Evolutionary conservation across 345 rosid species (phyloP).

Genomic region (Crucihimalaya himalaica): DNA sequence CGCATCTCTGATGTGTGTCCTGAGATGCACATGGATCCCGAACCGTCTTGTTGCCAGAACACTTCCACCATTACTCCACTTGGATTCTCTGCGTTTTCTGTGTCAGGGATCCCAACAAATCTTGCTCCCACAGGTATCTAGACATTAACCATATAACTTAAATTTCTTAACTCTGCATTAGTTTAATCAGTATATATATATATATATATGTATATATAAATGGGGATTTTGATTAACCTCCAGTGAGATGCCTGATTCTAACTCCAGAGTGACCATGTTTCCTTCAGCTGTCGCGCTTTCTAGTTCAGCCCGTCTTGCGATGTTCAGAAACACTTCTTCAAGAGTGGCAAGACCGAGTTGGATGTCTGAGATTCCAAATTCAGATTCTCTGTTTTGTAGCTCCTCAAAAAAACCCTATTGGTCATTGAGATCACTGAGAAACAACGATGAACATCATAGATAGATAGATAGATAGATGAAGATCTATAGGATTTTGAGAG

Average conservation of each 20-base stretch:
- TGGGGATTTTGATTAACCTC: slow-evolving; percentile 43
- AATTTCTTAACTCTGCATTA: background rate
- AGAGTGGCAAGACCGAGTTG: slow-evolving; percentile 90
- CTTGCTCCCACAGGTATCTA: slow-evolving; percentile 86
- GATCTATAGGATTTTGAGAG: background rate
- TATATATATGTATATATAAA: background rate
- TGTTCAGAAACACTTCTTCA: slow-evolving; percentile 90
- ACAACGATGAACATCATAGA: background rate
- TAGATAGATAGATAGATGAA: background rate
- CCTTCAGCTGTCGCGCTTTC: slow-evolving; percentile 82
- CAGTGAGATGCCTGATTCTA: slow-evolving; percentile 61
- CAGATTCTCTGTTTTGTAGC: slow-evolving; percentile 61
- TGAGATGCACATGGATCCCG: slow-evolving; percentile 75
- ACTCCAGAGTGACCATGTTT: slow-evolving; percentile 55
- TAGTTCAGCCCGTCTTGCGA: slow-evolving; percentile 82
- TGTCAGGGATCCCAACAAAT: slow-evolving; percentile 73
- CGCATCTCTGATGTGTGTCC: slow-evolving; percentile 66
- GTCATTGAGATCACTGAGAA: background rate
- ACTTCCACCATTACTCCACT: slow-evolving; percentile 87
- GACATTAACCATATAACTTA: background rate
- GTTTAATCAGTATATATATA: background rate
- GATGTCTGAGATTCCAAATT: slow-evolving; percentile 74
- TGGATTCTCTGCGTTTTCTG: slow-evolving; percentile 59
- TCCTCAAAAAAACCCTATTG: slow-evolving; percentile 61
- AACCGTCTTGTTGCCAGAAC: slow-evolving; percentile 79